Evolutionary conservation across 2,329 filamentous ascomycete genomes (phyloP).

Genomic region (Exophiala aquamarina): DNA sequence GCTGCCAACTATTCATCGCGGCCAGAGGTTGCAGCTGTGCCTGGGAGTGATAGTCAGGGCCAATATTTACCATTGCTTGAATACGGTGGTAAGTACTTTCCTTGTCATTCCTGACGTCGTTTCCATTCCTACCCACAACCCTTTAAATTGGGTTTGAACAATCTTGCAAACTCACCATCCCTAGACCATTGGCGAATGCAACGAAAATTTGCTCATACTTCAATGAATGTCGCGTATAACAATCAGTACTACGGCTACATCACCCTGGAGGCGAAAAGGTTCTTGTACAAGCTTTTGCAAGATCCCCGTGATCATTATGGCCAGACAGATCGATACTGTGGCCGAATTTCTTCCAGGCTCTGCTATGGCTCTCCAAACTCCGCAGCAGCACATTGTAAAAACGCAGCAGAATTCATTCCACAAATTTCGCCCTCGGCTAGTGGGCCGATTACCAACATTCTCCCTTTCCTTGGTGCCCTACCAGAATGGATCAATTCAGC

Average conservation of each 20-base stretch:
- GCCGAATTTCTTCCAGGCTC: slow-evolving; percentile 10
- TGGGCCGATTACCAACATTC: slow-evolving; percentile 20
- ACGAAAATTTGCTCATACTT: slow-evolving; percentile 18
- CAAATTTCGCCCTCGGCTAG: slow-evolving; percentile 19
- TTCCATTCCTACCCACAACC: too few species aligned
- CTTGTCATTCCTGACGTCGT: too few species aligned
- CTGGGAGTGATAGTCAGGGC: slow-evolving; percentile 11
- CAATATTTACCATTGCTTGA: slow-evolving; percentile 20
- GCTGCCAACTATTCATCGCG: slow-evolving; percentile 21
- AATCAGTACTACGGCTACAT: slow-evolving; percentile 16
- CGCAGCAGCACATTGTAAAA: slow-evolving; percentile 13
- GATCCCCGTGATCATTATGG: slow-evolving; percentile 17
- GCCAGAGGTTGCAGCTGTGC: slow-evolving; percentile 17
- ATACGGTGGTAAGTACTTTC: slow-evolving; percentile 13
- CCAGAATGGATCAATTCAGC: slow-evolving; percentile 18
- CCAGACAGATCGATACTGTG: slow-evolving; percentile 14
- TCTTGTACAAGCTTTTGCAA: slow-evolving; percentile 17
- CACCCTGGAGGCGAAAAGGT: slow-evolving; percentile 13
- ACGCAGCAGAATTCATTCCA: slow-evolving; percentile 17
- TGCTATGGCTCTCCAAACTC: slow-evolving; percentile 12
- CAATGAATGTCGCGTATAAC: slow-evolving; percentile 13
- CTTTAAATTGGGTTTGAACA: too few species aligned
- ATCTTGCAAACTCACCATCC: not conserved
- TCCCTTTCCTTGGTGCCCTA: slow-evolving; percentile 13
- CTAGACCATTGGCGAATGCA: slow-evolving; percentile 20